phyloP scores from a whole-genome alignment of 441 rosid species.

The Sinapis alba region DNA sequence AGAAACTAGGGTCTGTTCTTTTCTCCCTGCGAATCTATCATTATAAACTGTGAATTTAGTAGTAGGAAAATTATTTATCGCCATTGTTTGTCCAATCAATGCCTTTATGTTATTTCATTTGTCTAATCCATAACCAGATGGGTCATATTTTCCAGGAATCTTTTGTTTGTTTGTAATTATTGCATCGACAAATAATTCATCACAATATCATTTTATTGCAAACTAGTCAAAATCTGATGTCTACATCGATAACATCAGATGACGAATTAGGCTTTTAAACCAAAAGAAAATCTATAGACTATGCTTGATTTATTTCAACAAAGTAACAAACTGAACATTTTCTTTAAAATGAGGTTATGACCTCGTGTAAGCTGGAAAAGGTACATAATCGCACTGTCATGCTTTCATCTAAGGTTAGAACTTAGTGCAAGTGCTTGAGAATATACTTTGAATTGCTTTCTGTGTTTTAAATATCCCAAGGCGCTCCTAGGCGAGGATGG shows the following conservation, averaged over 20 bases:
- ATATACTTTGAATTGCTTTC: neutral
- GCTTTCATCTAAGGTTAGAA: neutral
- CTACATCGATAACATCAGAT: conserved; percentile 11
- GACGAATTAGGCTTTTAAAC: neutral
- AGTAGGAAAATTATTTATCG: neutral
- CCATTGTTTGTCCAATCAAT: conserved; percentile 30
- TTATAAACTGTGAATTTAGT: neutral
- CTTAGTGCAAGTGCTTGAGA: neutral
- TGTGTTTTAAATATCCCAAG: neutral
- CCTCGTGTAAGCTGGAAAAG: neutral
- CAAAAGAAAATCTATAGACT: neutral
- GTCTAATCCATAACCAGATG: conserved; percentile 35
- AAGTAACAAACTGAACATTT: neutral
- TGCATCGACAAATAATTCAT: conserved; percentile 18
- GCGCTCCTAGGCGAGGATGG: neutral
- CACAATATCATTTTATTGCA: neutral
- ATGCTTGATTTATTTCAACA: neutral
- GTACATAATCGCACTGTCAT: neutral
- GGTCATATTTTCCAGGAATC: conserved; percentile 35
- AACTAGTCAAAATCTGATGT: conserved; percentile 20
- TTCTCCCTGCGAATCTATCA: conserved; percentile 6
- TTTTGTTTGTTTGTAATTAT: conserved; percentile 38
- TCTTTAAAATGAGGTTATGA: neutral
- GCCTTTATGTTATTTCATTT: conserved; percentile 39
- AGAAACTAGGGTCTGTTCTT: neutral